phyloP scores from a whole-genome alignment of 257 asterid genomes.

The Solanum arcanum region DNA sequence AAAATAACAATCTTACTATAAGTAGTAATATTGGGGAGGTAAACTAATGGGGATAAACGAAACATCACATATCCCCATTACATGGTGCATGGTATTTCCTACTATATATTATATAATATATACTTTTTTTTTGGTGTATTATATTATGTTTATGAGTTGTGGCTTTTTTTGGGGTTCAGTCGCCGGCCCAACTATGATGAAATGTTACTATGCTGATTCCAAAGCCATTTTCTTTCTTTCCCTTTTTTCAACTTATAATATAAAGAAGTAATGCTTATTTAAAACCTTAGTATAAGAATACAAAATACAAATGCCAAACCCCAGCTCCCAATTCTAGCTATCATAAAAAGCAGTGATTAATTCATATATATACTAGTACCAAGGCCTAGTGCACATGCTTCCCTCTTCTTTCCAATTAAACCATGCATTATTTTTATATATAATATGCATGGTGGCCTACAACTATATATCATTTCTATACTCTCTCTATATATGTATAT shows the following conservation, averaged over 20 bases:
- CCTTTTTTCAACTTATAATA: neutral
- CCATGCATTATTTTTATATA: no score
- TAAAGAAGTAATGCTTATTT: neutral
- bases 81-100: conserved; percentile 2
- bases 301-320: neutral
- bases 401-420: neutral
- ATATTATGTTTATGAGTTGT: neutral
- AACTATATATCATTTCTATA: neutral
- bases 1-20: neutral
- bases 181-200: neutral
- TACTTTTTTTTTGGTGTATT: neutral
- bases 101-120: neutral
- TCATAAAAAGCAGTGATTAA: neutral
- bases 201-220: neutral
- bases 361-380: neutral
- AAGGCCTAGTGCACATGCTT: neutral
- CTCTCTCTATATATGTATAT: no score
- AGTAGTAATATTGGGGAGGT: neutral
- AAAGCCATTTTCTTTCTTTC: neutral
- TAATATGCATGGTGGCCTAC: neutral
- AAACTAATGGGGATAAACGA: neutral
- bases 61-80: conserved; percentile 13
- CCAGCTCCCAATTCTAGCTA: neutral
- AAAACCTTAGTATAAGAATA: neutral
- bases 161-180: neutral